Evolutionary conservation across 2,329 filamentous ascomycete genomes (phyloP).

Genomic region (Coleophoma eucalyptorum): DNA sequence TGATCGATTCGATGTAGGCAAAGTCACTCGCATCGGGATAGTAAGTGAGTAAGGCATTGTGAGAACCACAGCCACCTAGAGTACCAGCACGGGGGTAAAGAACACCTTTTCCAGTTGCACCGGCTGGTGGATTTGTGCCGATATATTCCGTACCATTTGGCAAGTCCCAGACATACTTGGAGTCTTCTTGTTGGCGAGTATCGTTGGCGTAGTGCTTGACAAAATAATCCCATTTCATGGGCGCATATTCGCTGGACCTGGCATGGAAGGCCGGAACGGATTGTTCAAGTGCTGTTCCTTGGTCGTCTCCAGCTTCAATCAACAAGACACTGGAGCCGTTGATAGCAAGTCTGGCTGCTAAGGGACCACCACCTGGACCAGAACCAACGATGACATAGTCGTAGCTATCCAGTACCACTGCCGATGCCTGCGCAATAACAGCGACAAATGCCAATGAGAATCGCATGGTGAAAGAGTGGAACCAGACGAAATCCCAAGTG

Average conservation of each 20-base stretch:
- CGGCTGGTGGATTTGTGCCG: conserved; percentile 15
- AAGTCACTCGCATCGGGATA: conserved; percentile 13
- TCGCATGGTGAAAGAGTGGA: too few species aligned
- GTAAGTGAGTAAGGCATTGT: conserved; percentile 12
- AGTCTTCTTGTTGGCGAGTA: conserved; percentile 38
- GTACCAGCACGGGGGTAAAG: conserved; percentile 21
- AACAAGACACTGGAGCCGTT: conserved; percentile 47
- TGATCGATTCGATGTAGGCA: conserved; percentile 9
- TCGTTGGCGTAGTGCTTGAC: conserved; percentile 46
- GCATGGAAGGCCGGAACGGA: conserved; percentile 43
- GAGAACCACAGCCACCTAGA: conserved; percentile 18
- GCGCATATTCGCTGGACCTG: conserved; percentile 40
- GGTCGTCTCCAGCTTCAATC: conserved; percentile 49
- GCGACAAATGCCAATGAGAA: not conserved
- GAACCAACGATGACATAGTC: conserved; percentile 51
- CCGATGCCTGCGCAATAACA: not conserved
- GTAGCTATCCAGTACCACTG: conserved; percentile 25
- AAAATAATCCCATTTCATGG: conserved; percentile 48
- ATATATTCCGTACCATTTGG: conserved; percentile 14
- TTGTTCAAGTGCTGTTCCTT: conserved; percentile 35
- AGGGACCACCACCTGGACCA: conserved; percentile 43
- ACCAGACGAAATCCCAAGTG: too few species aligned
- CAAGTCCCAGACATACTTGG: conserved; percentile 42
- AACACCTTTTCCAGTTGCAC: conserved; percentile 15
- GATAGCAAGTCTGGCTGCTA: conserved; percentile 45